phyloP scores from a whole-genome alignment of 2,329 filamentous ascomycete genomes.

The Colletotrichum lupini region DNA sequence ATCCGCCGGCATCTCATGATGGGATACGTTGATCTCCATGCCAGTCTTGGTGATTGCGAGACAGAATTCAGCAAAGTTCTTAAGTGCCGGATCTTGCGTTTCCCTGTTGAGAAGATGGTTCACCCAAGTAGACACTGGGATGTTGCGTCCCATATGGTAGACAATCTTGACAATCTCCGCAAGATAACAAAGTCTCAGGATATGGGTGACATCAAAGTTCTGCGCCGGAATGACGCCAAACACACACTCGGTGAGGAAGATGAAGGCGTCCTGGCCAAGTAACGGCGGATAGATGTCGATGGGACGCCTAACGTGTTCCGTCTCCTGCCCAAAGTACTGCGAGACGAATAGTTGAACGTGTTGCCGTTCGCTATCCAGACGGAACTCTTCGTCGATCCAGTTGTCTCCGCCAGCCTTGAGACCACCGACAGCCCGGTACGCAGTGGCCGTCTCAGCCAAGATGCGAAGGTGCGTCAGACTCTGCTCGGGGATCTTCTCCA shows the following conservation, averaged over 20 bases:
- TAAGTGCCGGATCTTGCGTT: slow-evolving; percentile 57
- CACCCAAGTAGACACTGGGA: slow-evolving; percentile 61
- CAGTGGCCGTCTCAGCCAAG: slow-evolving; percentile 86
- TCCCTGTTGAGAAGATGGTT: slow-evolving; percentile 55
- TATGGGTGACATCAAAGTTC: slow-evolving; percentile 78
- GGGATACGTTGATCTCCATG: slow-evolving; percentile 52
- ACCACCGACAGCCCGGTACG: slow-evolving; percentile 83
- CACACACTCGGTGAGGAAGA: slow-evolving; percentile 84
- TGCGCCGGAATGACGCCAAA: slow-evolving; percentile 76
- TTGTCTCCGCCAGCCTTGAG: slow-evolving; percentile 70
- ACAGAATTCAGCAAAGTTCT: slow-evolving; percentile 68
- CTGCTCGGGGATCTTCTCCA: slow-evolving; percentile 88
- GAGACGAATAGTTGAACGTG: slow-evolving; percentile 80
- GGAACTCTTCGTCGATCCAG: slow-evolving; percentile 74
- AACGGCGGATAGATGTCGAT: slow-evolving; percentile 66
- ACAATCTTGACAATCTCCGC: slow-evolving; percentile 90
- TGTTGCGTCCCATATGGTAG: slow-evolving; percentile 66
- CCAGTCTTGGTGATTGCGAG: slow-evolving; percentile 57
- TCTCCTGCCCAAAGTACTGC: slow-evolving; percentile 58
- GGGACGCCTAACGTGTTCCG: slow-evolving; percentile 51
- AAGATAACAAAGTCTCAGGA: slow-evolving; percentile 88
- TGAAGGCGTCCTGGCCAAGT: slow-evolving; percentile 76
- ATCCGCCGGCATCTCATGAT: slow-evolving; percentile 43
- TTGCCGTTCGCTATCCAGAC: slow-evolving; percentile 75
- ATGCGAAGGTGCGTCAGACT: slow-evolving; percentile 88